Percentiles rank a stretch among this genome's conserved stretches.
These are phyloP conservation scores for Erysimum cheiranthoides DNA, from an alignment of 345 rosid species.

Conservation along the genomic window DNA sequence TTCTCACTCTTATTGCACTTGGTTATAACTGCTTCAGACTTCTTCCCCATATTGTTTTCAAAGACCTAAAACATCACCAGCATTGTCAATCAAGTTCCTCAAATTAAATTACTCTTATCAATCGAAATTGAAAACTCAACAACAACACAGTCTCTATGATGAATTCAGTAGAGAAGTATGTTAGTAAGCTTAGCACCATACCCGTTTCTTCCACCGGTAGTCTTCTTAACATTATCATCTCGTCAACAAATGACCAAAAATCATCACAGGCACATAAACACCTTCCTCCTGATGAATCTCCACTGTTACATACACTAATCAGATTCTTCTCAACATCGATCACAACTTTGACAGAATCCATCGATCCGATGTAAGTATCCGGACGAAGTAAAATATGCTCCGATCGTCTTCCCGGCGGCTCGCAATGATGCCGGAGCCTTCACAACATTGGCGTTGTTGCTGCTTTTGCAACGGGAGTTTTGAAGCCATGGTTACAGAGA, in stretches of 20 bases:
- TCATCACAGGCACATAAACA: conserved; percentile 41
- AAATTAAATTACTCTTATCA: background rate
- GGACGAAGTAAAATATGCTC: conserved; percentile 55
- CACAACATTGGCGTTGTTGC: conserved; percentile 50
- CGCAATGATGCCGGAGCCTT: conserved; percentile 29
- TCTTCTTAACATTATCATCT: conserved; percentile 86
- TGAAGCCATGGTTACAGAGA: too few relatives aligned
- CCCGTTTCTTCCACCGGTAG: conserved; percentile 97
- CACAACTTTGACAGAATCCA: conserved; percentile 75
- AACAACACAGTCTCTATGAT: background rate
- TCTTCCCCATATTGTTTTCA: conserved; percentile 86
- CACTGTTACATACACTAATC: conserved; percentile 68
- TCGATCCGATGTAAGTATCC: conserved; percentile 15
- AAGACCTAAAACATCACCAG: conserved; percentile 63
- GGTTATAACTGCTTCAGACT: conserved; percentile 68
- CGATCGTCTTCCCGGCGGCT: conserved; percentile 66
- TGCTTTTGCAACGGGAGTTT: conserved; percentile 60
- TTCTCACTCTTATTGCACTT: conserved; percentile 77
- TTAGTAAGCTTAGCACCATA: conserved; percentile 92
- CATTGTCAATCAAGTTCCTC: too few relatives aligned
- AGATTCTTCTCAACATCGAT: conserved; percentile 74
- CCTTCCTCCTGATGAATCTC: conserved; percentile 37
- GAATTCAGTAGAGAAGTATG: conserved; percentile 91
- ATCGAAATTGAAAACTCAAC: background rate
- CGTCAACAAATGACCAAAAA: conserved; percentile 89